Base-by-base conservation (phyloP, 768 basidiomycete species). In the Phylloporus sp. region DNA sequence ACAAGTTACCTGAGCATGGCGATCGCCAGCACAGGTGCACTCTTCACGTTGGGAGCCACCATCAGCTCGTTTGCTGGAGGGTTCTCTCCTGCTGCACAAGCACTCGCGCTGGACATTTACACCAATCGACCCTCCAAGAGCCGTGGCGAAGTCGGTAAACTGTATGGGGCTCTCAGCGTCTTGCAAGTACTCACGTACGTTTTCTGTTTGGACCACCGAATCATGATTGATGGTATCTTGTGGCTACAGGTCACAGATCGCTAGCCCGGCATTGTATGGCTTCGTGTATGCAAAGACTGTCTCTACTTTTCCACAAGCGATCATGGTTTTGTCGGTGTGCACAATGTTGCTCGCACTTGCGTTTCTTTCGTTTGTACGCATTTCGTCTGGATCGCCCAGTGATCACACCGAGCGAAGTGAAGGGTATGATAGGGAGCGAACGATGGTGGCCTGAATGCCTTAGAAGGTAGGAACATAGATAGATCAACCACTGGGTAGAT, bases 151-250 rank as follows among this genome's bases (percentile, higher is more conserved):
- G 72, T 76, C 13, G 93, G 91, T 3, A 76, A 73, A 59, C 73
- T 97, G 16, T 94, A 93, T 61, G 93, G 91, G 12, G 91, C 83
- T 4, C 58, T 94, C 51, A 83, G 85, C 50, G 87, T 94, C 26
- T 57, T 91, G 5, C 81, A 87, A 54, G 82, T 86, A 5, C 62
- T 91, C 10, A 75, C 83, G 82, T 85, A 58, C 41, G 74, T 44
- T 54, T 47, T 9, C 6, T 20, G 5, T 48, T 40, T 13, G 34
- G n/a, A n/a, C n/a, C n/a, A n/a, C n/a, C n/a, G n/a, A n/a, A n/a
- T n/a, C n/a, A n/a, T n/a, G 20, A n/a, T 12, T 40, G 39, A 40
- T 15, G 23, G n/a, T n/a, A n/a, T n/a, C 11, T 24, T 24, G 39
- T 10, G 9, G 3, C 24, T 11, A 53, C 63, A 88, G 85, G 63